phyloP scores from a whole-genome alignment of 2,329 filamentous ascomycete species.

The Epichloe gansuensis region DNA sequence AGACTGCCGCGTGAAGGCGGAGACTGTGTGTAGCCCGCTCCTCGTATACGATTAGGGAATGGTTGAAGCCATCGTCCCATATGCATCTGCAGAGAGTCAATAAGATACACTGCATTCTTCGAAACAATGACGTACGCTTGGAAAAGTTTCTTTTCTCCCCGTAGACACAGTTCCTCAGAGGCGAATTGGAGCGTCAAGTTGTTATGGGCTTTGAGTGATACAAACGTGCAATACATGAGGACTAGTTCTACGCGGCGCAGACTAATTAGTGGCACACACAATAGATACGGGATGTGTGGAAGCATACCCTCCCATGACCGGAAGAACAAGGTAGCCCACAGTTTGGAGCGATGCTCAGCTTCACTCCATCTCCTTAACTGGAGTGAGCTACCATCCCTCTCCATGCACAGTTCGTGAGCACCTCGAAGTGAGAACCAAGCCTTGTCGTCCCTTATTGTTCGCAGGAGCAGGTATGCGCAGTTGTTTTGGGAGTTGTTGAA shows the following conservation, averaged over 20 bases:
- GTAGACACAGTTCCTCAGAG: conserved; percentile 33
- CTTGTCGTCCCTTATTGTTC: conserved; percentile 26
- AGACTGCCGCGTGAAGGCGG: conserved; percentile 44
- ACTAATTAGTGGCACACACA: not conserved
- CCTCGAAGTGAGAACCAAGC: conserved; percentile 38
- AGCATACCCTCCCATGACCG: conserved; percentile 47
- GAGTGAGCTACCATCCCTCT: conserved; percentile 35
- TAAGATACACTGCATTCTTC: not conserved
- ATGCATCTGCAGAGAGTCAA: conserved; percentile 33
- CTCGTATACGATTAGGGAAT: conserved; percentile 41
- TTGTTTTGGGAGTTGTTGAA: conserved; percentile 33
- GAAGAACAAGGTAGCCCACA: conserved; percentile 45
- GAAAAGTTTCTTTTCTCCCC: conserved; percentile 39
- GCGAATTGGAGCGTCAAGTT: conserved; percentile 30
- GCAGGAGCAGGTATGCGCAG: conserved; percentile 35
- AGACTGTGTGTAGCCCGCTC: conserved; percentile 35
- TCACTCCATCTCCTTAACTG: conserved; percentile 41
- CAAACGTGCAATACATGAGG: conserved; percentile 46
- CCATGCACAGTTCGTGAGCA: conserved; percentile 42
- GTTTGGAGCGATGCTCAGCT: conserved; percentile 28
- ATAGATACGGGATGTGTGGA: too few species aligned
- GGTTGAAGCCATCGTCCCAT: conserved; percentile 40
- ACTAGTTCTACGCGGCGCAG: conserved; percentile 38
- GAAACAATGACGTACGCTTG: conserved; percentile 34
- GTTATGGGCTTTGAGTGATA: conserved; percentile 42